A percentile compares a stretch with the other conserved stretches of the same genome.
Conservation (phyloP, 495 filamentous ascomycete species). For the Aspergillus cavernicola region DNA sequence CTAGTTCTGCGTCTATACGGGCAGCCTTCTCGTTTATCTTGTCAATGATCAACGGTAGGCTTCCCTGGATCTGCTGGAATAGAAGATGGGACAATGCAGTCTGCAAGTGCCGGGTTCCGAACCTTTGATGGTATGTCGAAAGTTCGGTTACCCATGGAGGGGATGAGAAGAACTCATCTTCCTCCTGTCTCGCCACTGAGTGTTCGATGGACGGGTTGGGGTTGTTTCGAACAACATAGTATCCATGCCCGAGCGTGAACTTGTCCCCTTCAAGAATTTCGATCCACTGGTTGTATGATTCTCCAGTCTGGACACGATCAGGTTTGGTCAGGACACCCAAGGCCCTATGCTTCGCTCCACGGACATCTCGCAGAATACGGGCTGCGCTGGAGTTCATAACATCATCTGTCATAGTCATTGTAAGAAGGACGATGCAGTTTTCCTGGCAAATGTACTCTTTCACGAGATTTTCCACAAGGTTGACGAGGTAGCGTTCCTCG, state of each 20-base stretch:
- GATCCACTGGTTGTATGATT: constrained; percentile 51
- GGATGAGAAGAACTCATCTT: constrained; percentile 55
- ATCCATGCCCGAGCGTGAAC: constrained; percentile 59
- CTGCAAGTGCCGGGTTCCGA: constrained; percentile 57
- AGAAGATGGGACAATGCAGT: constrained; percentile 51
- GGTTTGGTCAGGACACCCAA: constrained; percentile 81
- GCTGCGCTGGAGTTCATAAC: constrained; percentile 68
- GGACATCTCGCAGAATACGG: constrained; percentile 52
- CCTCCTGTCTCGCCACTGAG: constrained; percentile 50
- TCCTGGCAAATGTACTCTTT: constrained; percentile 59
- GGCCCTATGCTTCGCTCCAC: constrained; percentile 56
- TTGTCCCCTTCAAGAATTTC: constrained; percentile 52
- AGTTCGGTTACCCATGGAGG: constrained; percentile 47
- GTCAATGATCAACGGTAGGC: constrained; percentile 55
- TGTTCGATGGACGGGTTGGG: constrained; percentile 48
- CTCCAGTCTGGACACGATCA: constrained; percentile 53
- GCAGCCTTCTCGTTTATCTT: constrained; percentile 51
- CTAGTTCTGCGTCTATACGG: constrained; percentile 45
- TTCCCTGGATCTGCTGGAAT: constrained; percentile 53
- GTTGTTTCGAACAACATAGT: constrained; percentile 63
- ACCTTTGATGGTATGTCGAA: constrained; percentile 43
- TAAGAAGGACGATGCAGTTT: constrained; percentile 69
- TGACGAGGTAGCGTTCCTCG: constrained; percentile 61
- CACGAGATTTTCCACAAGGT: constrained; percentile 64
- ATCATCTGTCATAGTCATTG: constrained; percentile 71